Conservation (phyloP, 2,329 filamentous ascomycete species). For the Bipolaris oryzae region DNA sequence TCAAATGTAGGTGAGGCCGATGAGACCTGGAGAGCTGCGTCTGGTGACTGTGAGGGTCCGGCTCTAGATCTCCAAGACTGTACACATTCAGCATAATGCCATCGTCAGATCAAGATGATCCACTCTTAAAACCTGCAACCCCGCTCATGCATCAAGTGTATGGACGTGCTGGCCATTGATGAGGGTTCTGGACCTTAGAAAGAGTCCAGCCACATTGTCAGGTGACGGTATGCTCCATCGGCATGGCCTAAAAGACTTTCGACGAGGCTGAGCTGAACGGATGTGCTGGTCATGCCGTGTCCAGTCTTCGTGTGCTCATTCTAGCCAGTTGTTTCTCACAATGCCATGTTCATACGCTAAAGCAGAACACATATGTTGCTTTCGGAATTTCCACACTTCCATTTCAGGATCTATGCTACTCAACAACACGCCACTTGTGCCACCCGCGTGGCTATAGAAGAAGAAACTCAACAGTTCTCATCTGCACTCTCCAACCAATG, state of each 20-base stretch:
- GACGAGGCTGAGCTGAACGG: not conserved
- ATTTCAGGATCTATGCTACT: too few relatives aligned
- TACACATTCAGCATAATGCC: not conserved
- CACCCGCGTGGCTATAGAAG: too few relatives aligned
- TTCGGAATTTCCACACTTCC: too few relatives aligned
- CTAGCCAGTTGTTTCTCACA: not conserved
- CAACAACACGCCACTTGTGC: too few relatives aligned
- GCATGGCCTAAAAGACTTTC: not conserved
- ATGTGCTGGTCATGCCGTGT: not conserved
- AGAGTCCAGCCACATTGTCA: not conserved
- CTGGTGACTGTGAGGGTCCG: not conserved
- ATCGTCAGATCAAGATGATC: not conserved
- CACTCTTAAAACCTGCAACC: not conserved
- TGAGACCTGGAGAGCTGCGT: not conserved
- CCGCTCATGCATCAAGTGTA: not conserved
- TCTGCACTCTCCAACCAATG: too few relatives aligned
- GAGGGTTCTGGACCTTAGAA: not conserved
- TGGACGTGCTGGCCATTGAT: not conserved
- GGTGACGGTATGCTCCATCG: not conserved
- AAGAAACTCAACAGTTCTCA: too few relatives aligned
- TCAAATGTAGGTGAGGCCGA: not conserved
- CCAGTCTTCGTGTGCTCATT: not conserved
- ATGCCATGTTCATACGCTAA: too few relatives aligned
- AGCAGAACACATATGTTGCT: too few relatives aligned
- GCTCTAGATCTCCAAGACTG: not conserved